Evolutionary conservation across 768 basidiomycete genomes (phyloP).

Genomic region (Agaricus subrufescens): DNA sequence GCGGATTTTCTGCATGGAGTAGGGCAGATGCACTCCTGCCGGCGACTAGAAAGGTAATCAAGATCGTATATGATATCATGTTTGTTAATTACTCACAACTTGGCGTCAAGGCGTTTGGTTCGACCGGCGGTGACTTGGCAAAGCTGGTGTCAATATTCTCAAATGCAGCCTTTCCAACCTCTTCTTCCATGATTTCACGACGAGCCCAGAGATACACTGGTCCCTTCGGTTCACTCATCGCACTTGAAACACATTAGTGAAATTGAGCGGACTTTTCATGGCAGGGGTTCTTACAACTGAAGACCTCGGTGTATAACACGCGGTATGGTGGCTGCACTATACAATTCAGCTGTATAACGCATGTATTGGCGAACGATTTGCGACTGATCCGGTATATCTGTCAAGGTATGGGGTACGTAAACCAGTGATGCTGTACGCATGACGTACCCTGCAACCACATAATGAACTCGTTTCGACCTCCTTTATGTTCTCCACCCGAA

Average conservation of each 20-base stretch:
- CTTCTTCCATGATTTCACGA: slow-evolving; percentile 68
- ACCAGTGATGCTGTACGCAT: background rate
- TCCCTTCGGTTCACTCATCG: slow-evolving; percentile 65
- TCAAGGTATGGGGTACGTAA: background rate
- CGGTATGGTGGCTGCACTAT: slow-evolving; percentile 46
- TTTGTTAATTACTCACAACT: slow-evolving; percentile 20
- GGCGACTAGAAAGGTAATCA: slow-evolving; percentile 20
- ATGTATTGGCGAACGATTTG: slow-evolving; percentile 73
- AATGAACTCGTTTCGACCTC: slow-evolving; percentile 68
- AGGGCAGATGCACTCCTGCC: slow-evolving; percentile 44
- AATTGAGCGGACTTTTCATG: background rate
- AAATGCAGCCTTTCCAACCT: slow-evolving; percentile 38
- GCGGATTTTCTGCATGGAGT: slow-evolving; percentile 43
- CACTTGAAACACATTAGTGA: slow-evolving; percentile 30
- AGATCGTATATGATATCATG: background rate
- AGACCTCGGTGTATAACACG: slow-evolving; percentile 52
- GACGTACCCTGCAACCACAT: slow-evolving; percentile 63
- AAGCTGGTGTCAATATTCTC: slow-evolving; percentile 16
- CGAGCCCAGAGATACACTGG: slow-evolving; percentile 73
- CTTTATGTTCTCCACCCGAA: slow-evolving; percentile 49
- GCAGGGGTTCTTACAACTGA: slow-evolving; percentile 49
- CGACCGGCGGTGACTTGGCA: slow-evolving; percentile 46
- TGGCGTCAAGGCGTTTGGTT: slow-evolving; percentile 42
- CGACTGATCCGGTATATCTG: slow-evolving; percentile 69
- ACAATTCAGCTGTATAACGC: slow-evolving; percentile 58